Percentiles rank a stretch among this genome's conserved stretches.
phyloP scores from a whole-genome alignment of 441 rosid species.

The Euphorbia schlechtendalii region DNA sequence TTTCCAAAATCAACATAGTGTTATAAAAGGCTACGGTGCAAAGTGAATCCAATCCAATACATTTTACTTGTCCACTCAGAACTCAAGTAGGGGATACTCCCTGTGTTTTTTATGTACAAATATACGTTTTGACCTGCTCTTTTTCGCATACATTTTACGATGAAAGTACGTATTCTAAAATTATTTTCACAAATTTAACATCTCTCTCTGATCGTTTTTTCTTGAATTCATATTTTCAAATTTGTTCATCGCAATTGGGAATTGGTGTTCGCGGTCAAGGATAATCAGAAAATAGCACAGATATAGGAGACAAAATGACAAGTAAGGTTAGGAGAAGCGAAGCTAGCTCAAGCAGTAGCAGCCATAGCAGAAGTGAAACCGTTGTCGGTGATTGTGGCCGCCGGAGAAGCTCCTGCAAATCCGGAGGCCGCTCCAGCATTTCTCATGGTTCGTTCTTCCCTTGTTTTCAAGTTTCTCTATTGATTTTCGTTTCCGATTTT shows the following conservation, averaged over 20 bases:
- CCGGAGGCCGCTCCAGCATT: constrained; percentile 40
- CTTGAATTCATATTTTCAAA: neutral
- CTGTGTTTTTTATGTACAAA: too few species aligned
- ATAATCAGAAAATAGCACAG: neutral
- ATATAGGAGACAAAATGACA: constrained; percentile 19
- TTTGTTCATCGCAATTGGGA: neutral
- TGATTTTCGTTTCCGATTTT: neutral
- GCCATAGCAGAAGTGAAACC: constrained; percentile 40
- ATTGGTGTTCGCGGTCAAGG: neutral
- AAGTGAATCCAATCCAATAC: too few species aligned
- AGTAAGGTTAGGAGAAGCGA: constrained; percentile 40
- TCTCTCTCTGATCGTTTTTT: neutral
- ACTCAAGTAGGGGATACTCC: too few species aligned
- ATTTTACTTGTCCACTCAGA: too few species aligned
- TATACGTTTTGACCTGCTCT: too few species aligned
- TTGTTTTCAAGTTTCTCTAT: neutral
- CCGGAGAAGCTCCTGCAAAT: constrained; percentile 52
- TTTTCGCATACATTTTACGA: too few species aligned
- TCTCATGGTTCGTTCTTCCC: constrained; percentile 54
- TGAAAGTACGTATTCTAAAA: too few species aligned
- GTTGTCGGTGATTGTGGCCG: constrained; percentile 61
- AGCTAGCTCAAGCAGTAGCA: constrained; percentile 47
- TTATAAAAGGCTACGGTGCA: too few species aligned
- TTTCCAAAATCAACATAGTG: too few species aligned
- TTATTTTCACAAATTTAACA: too few species aligned